A percentile compares a stretch with the other conserved stretches of the same genome.
Evolutionary conservation across 192 early-diverging fungal genomes (phyloP).

Genomic region (Coemansia asiatica): DNA sequence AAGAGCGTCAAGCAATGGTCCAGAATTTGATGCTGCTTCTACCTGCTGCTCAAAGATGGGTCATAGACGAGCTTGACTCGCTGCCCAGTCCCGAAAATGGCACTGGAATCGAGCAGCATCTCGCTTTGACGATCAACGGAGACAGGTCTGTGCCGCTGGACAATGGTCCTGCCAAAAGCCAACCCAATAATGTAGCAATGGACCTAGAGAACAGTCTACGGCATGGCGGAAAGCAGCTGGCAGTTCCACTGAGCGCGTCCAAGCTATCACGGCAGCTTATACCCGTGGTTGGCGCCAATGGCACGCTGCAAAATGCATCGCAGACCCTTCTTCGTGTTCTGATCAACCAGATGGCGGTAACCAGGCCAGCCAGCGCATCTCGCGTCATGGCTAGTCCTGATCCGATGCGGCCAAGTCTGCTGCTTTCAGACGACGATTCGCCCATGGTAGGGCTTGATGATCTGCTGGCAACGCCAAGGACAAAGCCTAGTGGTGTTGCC

Average conservation of each 20-base stretch:
- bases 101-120: background rate
- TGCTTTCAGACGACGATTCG: background rate
- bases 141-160: background rate
- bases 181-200: background rate
- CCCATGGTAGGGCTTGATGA: background rate
- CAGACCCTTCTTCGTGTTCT: conserved; percentile 37
- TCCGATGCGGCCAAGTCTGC: background rate
- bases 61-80: conserved; percentile 29
- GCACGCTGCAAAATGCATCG: conserved; percentile 21
- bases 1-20: conserved; percentile 37
- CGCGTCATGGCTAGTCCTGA: background rate
- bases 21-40: conserved; percentile 42
- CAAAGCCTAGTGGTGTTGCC: background rate
- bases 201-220: background rate
- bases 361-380: conserved; percentile 8
- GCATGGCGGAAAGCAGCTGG: background rate
- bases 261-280: conserved; percentile 25
- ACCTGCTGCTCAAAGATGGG: conserved; percentile 38
- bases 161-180: background rate
- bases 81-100: background rate
- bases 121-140: background rate
- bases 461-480: conserved; percentile 3
- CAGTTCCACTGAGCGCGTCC: conserved; percentile 29
- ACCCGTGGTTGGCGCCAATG: conserved; percentile 23
- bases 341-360: conserved; percentile 31